Base-by-base conservation (phyloP, 2,329 filamentous ascomycete genomes). In the Aureobasidium lini region DNA sequence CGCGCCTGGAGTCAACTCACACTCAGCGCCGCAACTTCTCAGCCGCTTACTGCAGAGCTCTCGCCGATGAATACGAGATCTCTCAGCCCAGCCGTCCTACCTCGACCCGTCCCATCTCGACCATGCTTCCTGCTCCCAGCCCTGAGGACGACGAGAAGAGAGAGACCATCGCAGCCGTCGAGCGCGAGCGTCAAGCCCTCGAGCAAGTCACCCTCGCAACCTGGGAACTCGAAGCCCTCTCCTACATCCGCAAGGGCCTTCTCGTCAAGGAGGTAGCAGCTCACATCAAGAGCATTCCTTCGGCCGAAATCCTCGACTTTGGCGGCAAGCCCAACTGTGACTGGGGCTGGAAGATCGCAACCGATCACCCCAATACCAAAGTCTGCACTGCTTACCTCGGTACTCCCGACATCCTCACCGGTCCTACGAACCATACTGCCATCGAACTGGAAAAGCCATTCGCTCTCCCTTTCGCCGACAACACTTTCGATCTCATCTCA, bases 261-360 rank as follows among this genome's bases (percentile, higher is more conserved):
- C 71, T 87, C 36, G 80, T 81, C 60, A 83, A 77, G 50, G 80
- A 81, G 50, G 79, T 79, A 57, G 69, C 76, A 69, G 50, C 70
- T 64, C 66, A 67, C 31, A 70, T 72, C 64, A 68, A 67, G 47
- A 54, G 59, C 29, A 65, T 66, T 40, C 62, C 63, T 60, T 81
- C 85, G 28, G 76, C 85, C 3, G 80, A 88, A 36, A 87, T 96
- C 60, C 82, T 97, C 29, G 93, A 97, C 70, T 84, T 96, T 36
- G 91, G 89, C 50, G 92, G 92, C 46, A 86, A 93, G 69, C 81
- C 87, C 0, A 84, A 88, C 13, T 93, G 90, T 70, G 91, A 95
- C 73, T 99, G 94, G 94, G 93, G 89, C 23, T 99, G 94, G 94
- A 86, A 94, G 70, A 88, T 90, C 60, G 91, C 94, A 0, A 80